phyloP scores from a whole-genome alignment of 768 basidiomycete genomes.

The Gautieria morchelliformis region DNA sequence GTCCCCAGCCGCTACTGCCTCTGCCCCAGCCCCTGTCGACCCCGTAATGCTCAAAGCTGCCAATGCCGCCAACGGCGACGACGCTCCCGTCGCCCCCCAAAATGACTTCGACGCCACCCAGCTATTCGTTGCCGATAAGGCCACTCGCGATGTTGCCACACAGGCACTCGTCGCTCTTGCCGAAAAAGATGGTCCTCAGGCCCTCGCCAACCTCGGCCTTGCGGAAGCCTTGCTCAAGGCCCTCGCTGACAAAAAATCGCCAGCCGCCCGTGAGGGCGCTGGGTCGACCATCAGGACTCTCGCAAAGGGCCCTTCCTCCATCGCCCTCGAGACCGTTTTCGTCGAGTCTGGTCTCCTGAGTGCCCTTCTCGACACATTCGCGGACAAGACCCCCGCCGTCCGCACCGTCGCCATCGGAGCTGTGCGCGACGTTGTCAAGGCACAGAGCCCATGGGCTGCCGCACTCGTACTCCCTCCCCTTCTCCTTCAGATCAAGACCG shows the following conservation, averaged over 20 bases:
- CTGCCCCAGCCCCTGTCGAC: constrained; percentile 32
- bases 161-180: constrained; percentile 59
- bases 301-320: constrained; percentile 52
- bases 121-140: constrained; percentile 82
- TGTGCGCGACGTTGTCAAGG: constrained; percentile 60
- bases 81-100: constrained; percentile 30
- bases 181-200: constrained; percentile 78
- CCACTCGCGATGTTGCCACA: constrained; percentile 63
- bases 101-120: constrained; percentile 61
- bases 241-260: constrained; percentile 90
- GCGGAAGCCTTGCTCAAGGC: constrained; percentile 71
- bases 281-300: constrained; percentile 60
- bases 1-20: constrained; percentile 43
- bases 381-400: constrained; percentile 89
- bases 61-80: constrained; percentile 18
- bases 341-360: constrained; percentile 79
- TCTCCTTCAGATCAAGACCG: constrained; percentile 88
- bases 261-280: constrained; percentile 84
- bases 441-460: constrained; percentile 85
- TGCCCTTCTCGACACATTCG: constrained; percentile 83
- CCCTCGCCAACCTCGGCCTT: constrained; percentile 62
- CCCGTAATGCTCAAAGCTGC: constrained; percentile 66
- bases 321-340: constrained; percentile 83
- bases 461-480: constrained; percentile 76
- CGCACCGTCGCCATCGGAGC: constrained; percentile 79